Base-by-base conservation (phyloP, 2,329 filamentous ascomycete genomes). In the Monilinia fructigena region DNA sequence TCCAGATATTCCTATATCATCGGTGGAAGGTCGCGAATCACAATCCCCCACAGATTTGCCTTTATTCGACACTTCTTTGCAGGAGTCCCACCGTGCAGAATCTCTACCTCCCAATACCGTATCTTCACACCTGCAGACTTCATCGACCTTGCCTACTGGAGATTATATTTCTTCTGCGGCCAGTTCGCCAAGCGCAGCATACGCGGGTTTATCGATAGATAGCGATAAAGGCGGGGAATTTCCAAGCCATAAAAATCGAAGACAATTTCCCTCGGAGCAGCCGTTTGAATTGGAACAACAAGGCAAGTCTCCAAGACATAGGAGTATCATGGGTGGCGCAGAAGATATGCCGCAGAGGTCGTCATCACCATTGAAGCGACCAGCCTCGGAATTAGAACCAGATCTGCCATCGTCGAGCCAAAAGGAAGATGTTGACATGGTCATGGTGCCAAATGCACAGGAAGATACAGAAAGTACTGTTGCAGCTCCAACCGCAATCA, bases 351-450 rank as follows among this genome's bases (percentile, higher is more conserved):
- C 83, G 67, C 83, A 87, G 55, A 82, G 86, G 72, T 86, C 86
- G 26, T 88, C 86, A 38, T 89, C 86, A 26, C 86, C 86, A 10
- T 77, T 89, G 66, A 89, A 89, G 77, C 82, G 86, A 74, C 82
- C 83, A 69, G 86, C 86, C 47, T 87, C 75, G 20, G 74, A 76
- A 56, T 60, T 77, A 38, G 76, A 76, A 55, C 68, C 66, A 18
- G 74, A 75, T 28, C 67, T 58, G 16, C 59, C 67, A 12, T 23
- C 38, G 56, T 68, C 72, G 31, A 72, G 66, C 47, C 70, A 72
- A 61, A 71, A 72, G 40, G 73, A 77, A 56, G 74, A 77, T 73
- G 72, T 76, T 23, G 74, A 76, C 50, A 76, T 76, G 75, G 71
- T 74, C 20, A 61, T 66, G 48, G 70, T 73, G 47, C 68, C 71